Evolutionary conservation across 2,329 filamentous ascomycete genomes (phyloP), one percentile per base, ranked within the genome.

Genomic region (Xylariales sp.): DNA sequence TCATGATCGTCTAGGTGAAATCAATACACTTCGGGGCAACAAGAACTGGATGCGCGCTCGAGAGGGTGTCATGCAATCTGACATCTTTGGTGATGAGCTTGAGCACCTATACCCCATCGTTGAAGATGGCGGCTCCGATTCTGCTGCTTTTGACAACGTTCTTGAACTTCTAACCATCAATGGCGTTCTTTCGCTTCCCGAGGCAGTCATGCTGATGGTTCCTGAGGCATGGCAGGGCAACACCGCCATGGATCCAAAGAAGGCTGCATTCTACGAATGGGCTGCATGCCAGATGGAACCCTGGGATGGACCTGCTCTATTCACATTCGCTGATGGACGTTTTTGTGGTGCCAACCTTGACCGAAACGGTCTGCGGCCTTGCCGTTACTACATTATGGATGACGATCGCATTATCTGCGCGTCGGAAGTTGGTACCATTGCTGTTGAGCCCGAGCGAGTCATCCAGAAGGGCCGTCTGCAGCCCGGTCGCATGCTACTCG

Each of bases 21-120:
- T 97, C 62, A 97, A 97, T 68, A 97, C 91, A 2, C 73, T 97
- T 47, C 86, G 91, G 61, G 91, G 91, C 47, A 97, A 97, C 74
- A 97, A 97, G 77, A 97, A 97, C 70, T 97, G 91, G 91, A 97
- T 97, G 91, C 85, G 90, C 54, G 91, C 91, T 48, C 84, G 91
- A 59, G 91, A 97, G 70, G 91, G 91, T 65, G 83, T 95, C 50
- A 86, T 97, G 78, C 86, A 88, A 61, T 97, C 91, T 2, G 83
- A 90, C 51, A 74, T 95, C 41, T 97, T 97, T 61, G 88, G 88
- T 49, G 88, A 95, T 20, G 90, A 96, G 58, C 81, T 97, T 12
- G 89, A 96, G 65, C 70, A 76, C 55, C 79, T 97, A 43, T 96
- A 95, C 63, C 91, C 91, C 18, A 89, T 97, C 54, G 88, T 97